Percentiles rank a stretch among this genome's conserved stretches.
Conservation (phyloP, 2,329 filamentous ascomycete species). For the Stagonosporopsis tanaceti region DNA sequence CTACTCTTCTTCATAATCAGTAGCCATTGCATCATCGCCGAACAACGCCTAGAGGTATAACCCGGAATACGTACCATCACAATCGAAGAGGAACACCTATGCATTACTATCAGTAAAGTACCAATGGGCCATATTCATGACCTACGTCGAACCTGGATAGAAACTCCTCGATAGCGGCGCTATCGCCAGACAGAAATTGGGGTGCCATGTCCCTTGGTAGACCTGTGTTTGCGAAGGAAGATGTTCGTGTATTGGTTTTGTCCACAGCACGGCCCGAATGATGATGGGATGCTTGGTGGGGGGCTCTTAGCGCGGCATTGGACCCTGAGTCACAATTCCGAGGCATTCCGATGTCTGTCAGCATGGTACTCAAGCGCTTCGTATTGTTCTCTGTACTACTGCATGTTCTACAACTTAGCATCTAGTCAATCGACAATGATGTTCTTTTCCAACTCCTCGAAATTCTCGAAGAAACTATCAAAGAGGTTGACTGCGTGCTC, state of each 20-base stretch:
- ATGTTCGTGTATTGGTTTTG: neutral
- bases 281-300: conserved; percentile 34
- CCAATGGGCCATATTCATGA: conserved; percentile 25
- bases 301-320: conserved; percentile 35
- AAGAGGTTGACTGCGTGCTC: conserved; percentile 87
- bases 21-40: conserved; percentile 2
- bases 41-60: neutral
- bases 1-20: conserved; percentile 64
- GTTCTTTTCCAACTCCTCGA: conserved; percentile 80
- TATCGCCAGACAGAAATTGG: conserved; percentile 79
- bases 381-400: conserved; percentile 20
- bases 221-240: neutral
- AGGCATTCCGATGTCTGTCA: conserved; percentile 11
- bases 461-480: conserved; percentile 84
- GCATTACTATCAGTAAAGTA: conserved; percentile 28
- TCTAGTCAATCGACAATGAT: conserved; percentile 78
- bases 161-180: conserved; percentile 79
- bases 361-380: conserved; percentile 10
- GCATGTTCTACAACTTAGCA: conserved; percentile 32
- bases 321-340: conserved; percentile 22
- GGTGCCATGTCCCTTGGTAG: conserved; percentile 43
- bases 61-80: conserved; percentile 74
- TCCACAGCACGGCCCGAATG: neutral
- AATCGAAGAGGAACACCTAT: conserved; percentile 93
- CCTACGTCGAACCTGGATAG: conserved; percentile 91